phyloP scores from a whole-genome alignment of 306 rosid species.

The Benincasa hispida region DNA sequence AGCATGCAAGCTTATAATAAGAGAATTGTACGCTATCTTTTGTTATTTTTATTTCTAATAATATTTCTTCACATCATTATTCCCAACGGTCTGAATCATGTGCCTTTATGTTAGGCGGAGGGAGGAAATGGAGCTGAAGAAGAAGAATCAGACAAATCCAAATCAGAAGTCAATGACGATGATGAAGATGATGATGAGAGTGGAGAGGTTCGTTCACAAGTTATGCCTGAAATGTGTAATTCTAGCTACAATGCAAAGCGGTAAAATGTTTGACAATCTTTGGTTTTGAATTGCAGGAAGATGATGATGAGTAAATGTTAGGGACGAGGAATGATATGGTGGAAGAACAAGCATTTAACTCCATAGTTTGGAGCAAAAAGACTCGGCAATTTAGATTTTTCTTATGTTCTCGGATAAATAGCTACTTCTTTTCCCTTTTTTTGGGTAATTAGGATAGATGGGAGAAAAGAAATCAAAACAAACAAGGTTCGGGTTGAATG shows the following conservation, averaged over 20 bases:
- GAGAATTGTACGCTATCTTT: slow-evolving; percentile 23
- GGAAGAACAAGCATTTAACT: slow-evolving; percentile 5
- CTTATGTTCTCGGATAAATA: neutral
- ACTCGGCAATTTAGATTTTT: slow-evolving; percentile 12
- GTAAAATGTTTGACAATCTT: neutral
- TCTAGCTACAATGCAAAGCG: too few species aligned
- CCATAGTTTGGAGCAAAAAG: neutral
- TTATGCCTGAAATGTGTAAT: neutral
- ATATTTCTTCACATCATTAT: neutral
- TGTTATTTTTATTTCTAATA: neutral
- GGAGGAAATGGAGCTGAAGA: slow-evolving; percentile 50
- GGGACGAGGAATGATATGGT: neutral
- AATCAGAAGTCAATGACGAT: slow-evolving; percentile 73
- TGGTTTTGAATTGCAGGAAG: slow-evolving; percentile 22
- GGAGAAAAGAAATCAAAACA: neutral
- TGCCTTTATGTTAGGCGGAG: slow-evolving; percentile 28
- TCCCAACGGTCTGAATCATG: neutral
- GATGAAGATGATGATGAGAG: slow-evolving; percentile 62
- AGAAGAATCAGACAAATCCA: slow-evolving; percentile 81
- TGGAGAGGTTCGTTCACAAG: slow-evolving; percentile 20
- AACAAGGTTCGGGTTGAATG: neutral
- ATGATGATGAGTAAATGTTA: slow-evolving; percentile 40
- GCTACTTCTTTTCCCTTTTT: neutral
- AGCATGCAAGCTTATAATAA: slow-evolving; percentile 46
- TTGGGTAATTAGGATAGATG: slow-evolving; percentile 4